phyloP scores from a whole-genome alignment of 2,329 filamentous ascomycete species.

The Colletotrichum godetiae region DNA sequence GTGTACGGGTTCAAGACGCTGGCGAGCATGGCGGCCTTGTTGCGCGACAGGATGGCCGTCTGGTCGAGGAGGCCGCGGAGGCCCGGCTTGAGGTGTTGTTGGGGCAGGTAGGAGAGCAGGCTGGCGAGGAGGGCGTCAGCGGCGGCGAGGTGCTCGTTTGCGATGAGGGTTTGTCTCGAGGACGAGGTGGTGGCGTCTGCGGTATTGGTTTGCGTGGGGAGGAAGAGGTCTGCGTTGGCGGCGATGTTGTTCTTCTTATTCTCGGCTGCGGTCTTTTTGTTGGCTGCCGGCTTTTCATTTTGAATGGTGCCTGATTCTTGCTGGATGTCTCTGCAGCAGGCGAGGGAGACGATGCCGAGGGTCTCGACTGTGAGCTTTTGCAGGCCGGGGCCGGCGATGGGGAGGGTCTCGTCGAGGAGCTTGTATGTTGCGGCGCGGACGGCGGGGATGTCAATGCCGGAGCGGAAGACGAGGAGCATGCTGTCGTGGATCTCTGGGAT shows the following conservation, averaged over 20 bases:
- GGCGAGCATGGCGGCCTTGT: constrained; percentile 80
- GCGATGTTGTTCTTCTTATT: constrained; percentile 54
- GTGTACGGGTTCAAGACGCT: constrained; percentile 84
- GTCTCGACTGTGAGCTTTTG: constrained; percentile 73
- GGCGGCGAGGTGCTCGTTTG: constrained; percentile 61
- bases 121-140: constrained; percentile 72
- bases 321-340: constrained; percentile 81
- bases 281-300: constrained; percentile 45
- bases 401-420: constrained; percentile 68
- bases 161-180: constrained; percentile 49
- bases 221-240: constrained; percentile 79
- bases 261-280: constrained; percentile 40
- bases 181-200: constrained; percentile 45
- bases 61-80: constrained; percentile 82
- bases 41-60: constrained; percentile 77
- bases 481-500: constrained; percentile 77
- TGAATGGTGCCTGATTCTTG: constrained; percentile 62
- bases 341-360: constrained; percentile 70
- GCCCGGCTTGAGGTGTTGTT: constrained; percentile 75
- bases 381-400: constrained; percentile 72
- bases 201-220: constrained; percentile 56
- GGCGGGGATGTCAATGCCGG: constrained; percentile 60
- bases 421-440: constrained; percentile 72
- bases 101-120: constrained; percentile 72
- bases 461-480: constrained; percentile 75